Base-by-base conservation (phyloP, 176 grass and related monocot genomes). In the Dactylis glomerata region DNA sequence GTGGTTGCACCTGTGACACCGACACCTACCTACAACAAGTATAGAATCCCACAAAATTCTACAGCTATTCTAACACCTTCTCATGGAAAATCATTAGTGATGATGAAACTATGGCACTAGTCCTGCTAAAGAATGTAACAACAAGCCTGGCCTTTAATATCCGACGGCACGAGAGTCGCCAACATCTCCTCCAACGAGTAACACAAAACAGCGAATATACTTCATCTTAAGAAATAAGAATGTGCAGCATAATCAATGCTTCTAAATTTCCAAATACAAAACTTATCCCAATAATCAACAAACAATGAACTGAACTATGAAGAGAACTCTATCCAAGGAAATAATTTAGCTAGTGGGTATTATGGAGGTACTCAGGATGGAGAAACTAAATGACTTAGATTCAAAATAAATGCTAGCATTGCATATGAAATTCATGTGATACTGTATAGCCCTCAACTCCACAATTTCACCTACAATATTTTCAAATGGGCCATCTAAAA, bases 61-160 rank as follows among this genome's bases (percentile, higher is more conserved):
- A 47, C 55, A 91, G 52, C 80, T 94, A 91, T 1, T 61, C 12
- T 50, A 20, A 47, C 13, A 47, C 45, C 45, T 15, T 47, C 45
- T 47, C 45, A 2, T 47, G 13, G 45, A 47, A 47, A 47, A 44
- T 44, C 13, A 2, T 16, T 47, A 47, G 45, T 13, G 45, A 47
- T 44, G 42, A 44, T 44, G 8, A 44, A 44, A 44, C 10, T 9
- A 11, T 44, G 10, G 45, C 45, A 13, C 45, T 47, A 47, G 45
- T 47, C 11, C 45, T 15, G 13, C 45, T 13, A 47, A 47, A 47
- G 45, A 47, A 47, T 47, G 45, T 14, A 47, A 47, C 45, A 4
- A 47, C 42, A 44, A 10, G 42, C 42, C 10, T 44, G 42, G 42
- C 42, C 42, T 44, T 44, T 12, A 44, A 9, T 44, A 44, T 44